Percentiles rank a stretch among this genome's conserved stretches.
Evolutionary conservation across 805 yeast species (phyloP).

Genomic region (Zygotorulaspora florentina): DNA sequence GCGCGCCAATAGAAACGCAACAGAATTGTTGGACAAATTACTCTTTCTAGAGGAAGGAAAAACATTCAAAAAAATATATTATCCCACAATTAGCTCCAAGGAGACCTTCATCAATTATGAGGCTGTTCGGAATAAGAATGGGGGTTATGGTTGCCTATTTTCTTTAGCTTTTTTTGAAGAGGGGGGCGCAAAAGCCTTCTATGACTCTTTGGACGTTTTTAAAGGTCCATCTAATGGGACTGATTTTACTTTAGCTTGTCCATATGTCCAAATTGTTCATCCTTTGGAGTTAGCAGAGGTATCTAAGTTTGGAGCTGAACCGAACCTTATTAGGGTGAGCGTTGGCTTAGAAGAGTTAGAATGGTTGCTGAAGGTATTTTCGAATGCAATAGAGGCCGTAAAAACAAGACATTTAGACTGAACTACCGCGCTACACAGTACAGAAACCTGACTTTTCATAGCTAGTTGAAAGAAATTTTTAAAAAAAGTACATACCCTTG

Average conservation of each 20-base stretch:
- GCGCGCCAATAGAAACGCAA: constrained; percentile 47
- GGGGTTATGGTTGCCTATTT: constrained; percentile 15
- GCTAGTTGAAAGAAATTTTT: too few species aligned
- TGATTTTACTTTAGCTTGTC: constrained; percentile 80
- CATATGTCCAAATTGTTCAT: constrained; percentile 80
- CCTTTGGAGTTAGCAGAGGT: constrained; percentile 74
- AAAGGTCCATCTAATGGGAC: constrained; percentile 92
- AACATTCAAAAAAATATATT: constrained; percentile 7
- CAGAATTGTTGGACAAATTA: constrained; percentile 11
- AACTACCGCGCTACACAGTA: too few species aligned
- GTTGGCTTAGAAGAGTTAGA: constrained; percentile 71
- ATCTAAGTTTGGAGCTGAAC: constrained; percentile 74
- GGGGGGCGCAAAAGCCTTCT: constrained; percentile 9
- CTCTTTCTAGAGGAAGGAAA: constrained; percentile 11
- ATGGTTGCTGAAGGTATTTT: constrained; percentile 46
- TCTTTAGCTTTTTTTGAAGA: constrained; percentile 9
- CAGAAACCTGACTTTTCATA: too few species aligned
- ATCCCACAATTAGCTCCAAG: constrained; percentile 11
- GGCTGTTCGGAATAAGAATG: constrained; percentile 8
- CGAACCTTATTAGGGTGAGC: constrained; percentile 68
- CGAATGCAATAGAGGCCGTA: constrained; percentile 44
- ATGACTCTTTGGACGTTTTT: constrained; percentile 9
- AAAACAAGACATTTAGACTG: constrained; percentile 16
- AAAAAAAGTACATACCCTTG: too few species aligned
- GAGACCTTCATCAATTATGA: constrained; percentile 11